phyloP scores from a whole-genome alignment of 108 stramenopile species.

The Fragilariopsis cylindrus region DNA sequence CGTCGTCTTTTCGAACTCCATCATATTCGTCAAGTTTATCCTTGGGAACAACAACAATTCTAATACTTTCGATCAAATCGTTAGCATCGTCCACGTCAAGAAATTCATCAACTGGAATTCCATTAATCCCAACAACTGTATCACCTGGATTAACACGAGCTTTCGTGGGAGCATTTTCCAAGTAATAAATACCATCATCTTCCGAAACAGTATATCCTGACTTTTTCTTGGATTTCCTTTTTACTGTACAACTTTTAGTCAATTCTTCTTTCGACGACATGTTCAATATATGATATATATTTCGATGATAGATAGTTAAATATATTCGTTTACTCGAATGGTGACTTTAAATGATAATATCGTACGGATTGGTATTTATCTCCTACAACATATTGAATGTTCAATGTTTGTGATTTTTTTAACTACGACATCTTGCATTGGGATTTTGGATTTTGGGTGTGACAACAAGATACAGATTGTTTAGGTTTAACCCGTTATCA shows the following conservation, averaged over 20 bases:
- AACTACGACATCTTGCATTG: too few species aligned
- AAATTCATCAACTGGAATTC: constrained; percentile 36
- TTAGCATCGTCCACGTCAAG: constrained; percentile 37
- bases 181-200: constrained; percentile 25
- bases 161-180: constrained; percentile 25
- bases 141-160: constrained; percentile 35
- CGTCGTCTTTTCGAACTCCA: not conserved
- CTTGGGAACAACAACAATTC: constrained; percentile 35
- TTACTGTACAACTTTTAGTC: constrained; percentile 24
- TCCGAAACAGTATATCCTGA: constrained; percentile 33
- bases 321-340: too few species aligned
- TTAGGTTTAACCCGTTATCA: too few species aligned
- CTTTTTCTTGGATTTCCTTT: constrained; percentile 44
- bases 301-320: too few species aligned
- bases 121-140: constrained; percentile 32
- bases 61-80: constrained; percentile 40
- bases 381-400: too few species aligned
- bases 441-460: too few species aligned
- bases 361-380: too few species aligned
- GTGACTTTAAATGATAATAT: too few species aligned
- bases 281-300: not conserved
- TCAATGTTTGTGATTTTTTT: too few species aligned
- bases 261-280: constrained; percentile 31
- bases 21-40: constrained; percentile 39
- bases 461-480: too few species aligned